These are phyloP conservation scores for Carex kokanica DNA, from an alignment of 176 grass and related monocot genomes.

Conservation along the genomic window DNA sequence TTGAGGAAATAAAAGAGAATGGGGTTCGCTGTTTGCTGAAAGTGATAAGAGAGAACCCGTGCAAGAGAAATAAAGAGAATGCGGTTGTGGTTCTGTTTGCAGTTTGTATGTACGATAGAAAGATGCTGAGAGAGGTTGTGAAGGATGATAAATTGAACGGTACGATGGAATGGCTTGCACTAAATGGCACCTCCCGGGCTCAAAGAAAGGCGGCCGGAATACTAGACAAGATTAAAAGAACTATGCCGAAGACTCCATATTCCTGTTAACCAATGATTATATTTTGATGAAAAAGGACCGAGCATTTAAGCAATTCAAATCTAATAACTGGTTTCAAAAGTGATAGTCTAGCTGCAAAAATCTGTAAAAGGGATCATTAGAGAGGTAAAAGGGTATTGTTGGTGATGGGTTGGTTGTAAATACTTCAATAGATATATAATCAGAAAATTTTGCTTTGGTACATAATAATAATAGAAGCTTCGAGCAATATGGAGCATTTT, in stretches of 20 bases:
- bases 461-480: slow-evolving; percentile 22
- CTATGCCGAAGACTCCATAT: slow-evolving; percentile 40
- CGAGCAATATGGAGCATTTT: not conserved
- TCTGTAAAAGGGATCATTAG: slow-evolving; percentile 4
- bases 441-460: slow-evolving; percentile 30
- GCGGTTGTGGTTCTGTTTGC: slow-evolving; percentile 53
- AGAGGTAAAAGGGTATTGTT: not conserved
- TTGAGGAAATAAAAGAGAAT: slow-evolving; percentile 46
- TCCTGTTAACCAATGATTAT: slow-evolving; percentile 40
- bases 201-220: slow-evolving; percentile 52
- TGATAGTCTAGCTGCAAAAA: not conserved
- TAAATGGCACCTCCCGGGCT: slow-evolving; percentile 58
- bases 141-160: slow-evolving; percentile 52
- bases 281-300: not conserved
- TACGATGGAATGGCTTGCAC: slow-evolving; percentile 45
- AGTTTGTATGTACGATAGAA: slow-evolving; percentile 54
- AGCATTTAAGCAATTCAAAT: not conserved
- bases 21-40: slow-evolving; percentile 49
- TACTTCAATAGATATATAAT: slow-evolving; percentile 22
- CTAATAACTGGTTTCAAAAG: not conserved
- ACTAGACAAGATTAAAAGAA: slow-evolving; percentile 67
- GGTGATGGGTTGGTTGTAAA: slow-evolving; percentile 17
- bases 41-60: slow-evolving; percentile 47
- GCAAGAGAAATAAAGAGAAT: slow-evolving; percentile 70
- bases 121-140: slow-evolving; percentile 44